Evolutionary conservation across 2,329 filamentous ascomycete species (phyloP).

Genomic region (Furcasterigmium furcatum): DNA sequence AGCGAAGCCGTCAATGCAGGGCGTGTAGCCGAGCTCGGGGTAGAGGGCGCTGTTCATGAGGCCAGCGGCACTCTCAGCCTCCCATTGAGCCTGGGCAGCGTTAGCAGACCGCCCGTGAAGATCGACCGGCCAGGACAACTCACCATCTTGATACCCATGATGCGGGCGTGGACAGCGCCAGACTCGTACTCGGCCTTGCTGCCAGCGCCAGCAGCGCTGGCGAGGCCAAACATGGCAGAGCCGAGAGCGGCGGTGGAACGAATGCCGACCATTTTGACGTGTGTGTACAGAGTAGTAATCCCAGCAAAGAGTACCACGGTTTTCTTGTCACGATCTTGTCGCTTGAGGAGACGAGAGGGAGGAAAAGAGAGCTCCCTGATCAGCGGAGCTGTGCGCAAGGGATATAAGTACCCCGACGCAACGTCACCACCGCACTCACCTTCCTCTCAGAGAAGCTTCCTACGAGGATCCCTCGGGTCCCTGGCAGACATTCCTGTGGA

Average conservation of each 20-base stretch:
- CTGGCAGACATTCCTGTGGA: too few species aligned
- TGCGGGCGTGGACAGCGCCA: conserved; percentile 15
- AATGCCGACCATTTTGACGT: conserved; percentile 16
- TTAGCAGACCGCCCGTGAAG: not conserved
- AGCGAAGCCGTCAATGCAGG: conserved; percentile 39
- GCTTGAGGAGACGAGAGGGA: not conserved
- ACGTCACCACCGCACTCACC: too few species aligned
- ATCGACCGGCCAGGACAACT: not conserved
- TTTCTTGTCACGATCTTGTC: not conserved
- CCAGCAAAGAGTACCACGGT: conserved; percentile 1
- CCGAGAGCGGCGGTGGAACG: conserved; percentile 11
- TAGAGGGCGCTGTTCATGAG: conserved; percentile 28
- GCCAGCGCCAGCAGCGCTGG: conserved; percentile 16
- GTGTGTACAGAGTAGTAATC: not conserved
- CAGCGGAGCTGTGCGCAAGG: not conserved
- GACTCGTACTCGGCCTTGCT: conserved; percentile 16
- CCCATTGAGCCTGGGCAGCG: conserved; percentile 24
- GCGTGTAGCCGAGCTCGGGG: conserved; percentile 32
- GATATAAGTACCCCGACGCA: not conserved
- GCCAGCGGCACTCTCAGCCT: conserved; percentile 25
- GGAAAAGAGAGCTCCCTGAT: not conserved
- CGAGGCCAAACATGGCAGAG: conserved; percentile 15
- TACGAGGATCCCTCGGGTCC: too few species aligned
- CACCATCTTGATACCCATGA: conserved; percentile 21
- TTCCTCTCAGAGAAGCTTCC: too few species aligned